Conservation (phyloP, 129 eudicot species). For the Escallonia rubra region DNA sequence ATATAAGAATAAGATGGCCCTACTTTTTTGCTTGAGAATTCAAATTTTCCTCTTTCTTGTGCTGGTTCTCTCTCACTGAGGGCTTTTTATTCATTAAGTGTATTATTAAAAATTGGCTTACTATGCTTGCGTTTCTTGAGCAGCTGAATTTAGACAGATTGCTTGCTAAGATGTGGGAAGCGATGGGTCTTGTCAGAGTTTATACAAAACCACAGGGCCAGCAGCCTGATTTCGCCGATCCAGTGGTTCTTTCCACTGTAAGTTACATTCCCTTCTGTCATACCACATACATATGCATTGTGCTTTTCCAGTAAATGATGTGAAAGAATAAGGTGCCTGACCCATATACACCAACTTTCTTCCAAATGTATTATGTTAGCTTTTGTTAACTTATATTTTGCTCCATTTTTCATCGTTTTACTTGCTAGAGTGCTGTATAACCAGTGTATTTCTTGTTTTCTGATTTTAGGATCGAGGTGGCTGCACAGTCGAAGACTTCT, state of each 20-base stretch:
- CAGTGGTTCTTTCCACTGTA: conserved; percentile 95
- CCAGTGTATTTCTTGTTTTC: neutral
- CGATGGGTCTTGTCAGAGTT: conserved; percentile 96
- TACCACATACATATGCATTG: neutral
- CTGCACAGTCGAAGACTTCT: conserved; percentile 87
- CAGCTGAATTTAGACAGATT: conserved; percentile 98
- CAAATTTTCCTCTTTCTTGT: neutral
- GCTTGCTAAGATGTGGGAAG: conserved; percentile 99
- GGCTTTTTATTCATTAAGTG: neutral
- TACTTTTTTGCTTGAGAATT: neutral
- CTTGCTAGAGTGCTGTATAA: neutral
- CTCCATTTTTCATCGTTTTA: no score
- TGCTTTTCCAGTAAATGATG: no score
- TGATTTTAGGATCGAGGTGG: conserved; percentile 94
- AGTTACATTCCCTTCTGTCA: conserved; percentile 22
- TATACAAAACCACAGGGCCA: conserved; percentile 98
- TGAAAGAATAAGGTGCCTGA: no score
- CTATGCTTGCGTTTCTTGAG: conserved; percentile 17
- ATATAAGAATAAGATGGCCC: neutral
- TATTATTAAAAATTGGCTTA: conserved; percentile 1
- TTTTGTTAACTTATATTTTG: no score
- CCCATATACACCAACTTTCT: no score
- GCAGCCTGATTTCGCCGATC: conserved; percentile 94
- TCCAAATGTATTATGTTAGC: no score
- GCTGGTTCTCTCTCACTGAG: neutral